Percentiles rank a stretch among this genome's conserved stretches.
These are phyloP conservation scores for Pythium graminicola DNA, from an alignment of 352 stramenopile species.

Conservation along the genomic window DNA sequence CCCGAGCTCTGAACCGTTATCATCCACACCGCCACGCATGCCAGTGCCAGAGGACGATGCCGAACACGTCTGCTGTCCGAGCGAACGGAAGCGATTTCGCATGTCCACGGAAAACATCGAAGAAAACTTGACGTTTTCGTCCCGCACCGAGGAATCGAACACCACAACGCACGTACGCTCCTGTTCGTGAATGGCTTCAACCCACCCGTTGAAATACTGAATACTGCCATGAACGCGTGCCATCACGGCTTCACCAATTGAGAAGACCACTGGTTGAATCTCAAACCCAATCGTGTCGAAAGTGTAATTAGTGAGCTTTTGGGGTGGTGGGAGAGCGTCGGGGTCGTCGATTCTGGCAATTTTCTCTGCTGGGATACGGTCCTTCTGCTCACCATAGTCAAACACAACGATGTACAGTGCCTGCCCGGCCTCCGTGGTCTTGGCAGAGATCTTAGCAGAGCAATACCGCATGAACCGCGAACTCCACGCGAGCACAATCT, in stretches of 20 bases:
- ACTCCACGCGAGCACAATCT: constrained; percentile 69
- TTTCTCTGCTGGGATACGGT: constrained; percentile 41
- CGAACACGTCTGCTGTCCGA: constrained; percentile 28
- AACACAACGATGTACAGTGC: constrained; percentile 52
- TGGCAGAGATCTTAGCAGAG: constrained; percentile 22
- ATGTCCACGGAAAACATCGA: constrained; percentile 61
- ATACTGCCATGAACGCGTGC: constrained; percentile 45
- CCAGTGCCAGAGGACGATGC: constrained; percentile 33
- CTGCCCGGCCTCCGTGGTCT: constrained; percentile 6
- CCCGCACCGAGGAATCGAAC: constrained; percentile 65
- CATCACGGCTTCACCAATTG: constrained; percentile 53
- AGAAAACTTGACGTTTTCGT: constrained; percentile 54
- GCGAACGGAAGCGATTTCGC: constrained; percentile 35
- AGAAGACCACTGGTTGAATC: constrained; percentile 43
- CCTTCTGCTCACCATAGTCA: constrained; percentile 61
- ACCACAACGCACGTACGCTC: constrained; percentile 52
- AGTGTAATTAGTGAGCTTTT: constrained; percentile 70
- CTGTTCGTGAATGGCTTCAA: constrained; percentile 52
- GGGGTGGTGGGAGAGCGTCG: constrained; percentile 44
- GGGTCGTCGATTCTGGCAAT: constrained; percentile 47
- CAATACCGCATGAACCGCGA: constrained; percentile 64
- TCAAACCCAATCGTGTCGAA: constrained; percentile 76
- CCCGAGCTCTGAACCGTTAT: constrained; percentile 17
- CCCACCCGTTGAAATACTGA: constrained; percentile 51
- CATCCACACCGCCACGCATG: constrained; percentile 14